Evolutionary conservation across 805 yeast species (phyloP), one percentile per base, ranked within the genome.

Genomic region (Martiniozyma abietophila): DNA sequence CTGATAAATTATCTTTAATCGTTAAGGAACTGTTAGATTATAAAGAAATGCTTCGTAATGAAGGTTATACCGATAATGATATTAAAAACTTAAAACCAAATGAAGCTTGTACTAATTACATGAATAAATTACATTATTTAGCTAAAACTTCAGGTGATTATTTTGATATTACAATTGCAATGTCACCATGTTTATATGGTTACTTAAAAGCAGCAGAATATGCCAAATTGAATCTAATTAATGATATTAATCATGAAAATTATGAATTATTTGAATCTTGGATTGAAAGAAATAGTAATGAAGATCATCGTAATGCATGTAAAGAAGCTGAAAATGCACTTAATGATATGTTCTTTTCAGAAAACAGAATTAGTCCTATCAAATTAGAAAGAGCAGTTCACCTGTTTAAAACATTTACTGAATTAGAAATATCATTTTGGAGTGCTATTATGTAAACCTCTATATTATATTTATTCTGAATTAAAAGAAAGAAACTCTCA

Each of bases 1-100:
- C 75, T 11, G 48, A 53, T 18, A 71, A 76, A 5, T 62, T 81
- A 14, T 59, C 55, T 11, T 67, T 65, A 31, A 67, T 80, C 17
- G 65, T 67, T 32, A 47, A 47, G 4, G 94, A 83, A 51, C 61
- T 78, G 53, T 58, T 56, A 11, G 61, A 63, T 23, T 92, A 82
- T 49, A 58, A 66, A 21, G 53, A 54, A 11, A 74, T 73, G 50
- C 57, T 83, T 38, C 5, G 21, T 9, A 39, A 47, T 8, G 50
- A 49, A 6, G 58, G 58, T 31, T 58, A 51, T 19, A 69, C 71
- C 15, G 61, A 72, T 28, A 56, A 54, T 10, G 62, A 72, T 25
- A 67, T 77, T 38, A 55, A 53, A 2, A 11, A 59, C 3, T 62
- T 76, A 22, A 43, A 51, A 14, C 72, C 78, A 29, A 73, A 75